Evolutionary conservation across 768 basidiomycete species (phyloP).

Genomic region (Candolleomyces efflorescens): DNA sequence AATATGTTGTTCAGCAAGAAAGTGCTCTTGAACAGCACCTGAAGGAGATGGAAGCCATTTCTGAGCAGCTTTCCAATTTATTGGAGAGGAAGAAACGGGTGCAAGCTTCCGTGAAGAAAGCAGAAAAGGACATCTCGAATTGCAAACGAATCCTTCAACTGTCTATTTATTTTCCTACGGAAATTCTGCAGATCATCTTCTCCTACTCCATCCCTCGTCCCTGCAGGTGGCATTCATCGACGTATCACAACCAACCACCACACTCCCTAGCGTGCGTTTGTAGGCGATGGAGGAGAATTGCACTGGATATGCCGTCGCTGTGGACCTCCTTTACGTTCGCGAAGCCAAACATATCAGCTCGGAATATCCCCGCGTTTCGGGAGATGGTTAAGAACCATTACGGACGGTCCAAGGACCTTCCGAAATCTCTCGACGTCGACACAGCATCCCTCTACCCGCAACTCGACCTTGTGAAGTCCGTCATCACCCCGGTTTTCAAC

Average conservation of each 20-base stretch:
- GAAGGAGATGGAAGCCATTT: background rate
- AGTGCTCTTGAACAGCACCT: background rate
- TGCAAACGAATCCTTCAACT: background rate
- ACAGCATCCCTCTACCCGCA: too few species aligned
- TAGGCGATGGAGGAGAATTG: slow-evolving; percentile 4
- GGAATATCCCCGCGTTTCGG: background rate
- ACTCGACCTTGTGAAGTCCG: background rate
- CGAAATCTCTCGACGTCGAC: background rate
- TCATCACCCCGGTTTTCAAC: background rate
- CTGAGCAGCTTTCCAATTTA: background rate
- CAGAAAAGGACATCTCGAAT: slow-evolving; percentile 1
- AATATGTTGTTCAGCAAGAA: background rate
- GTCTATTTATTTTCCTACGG: slow-evolving; percentile 1
- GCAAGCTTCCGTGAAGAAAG: background rate
- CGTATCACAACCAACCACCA: background rate
- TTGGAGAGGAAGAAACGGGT: background rate
- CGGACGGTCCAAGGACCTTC: background rate
- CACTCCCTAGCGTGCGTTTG: background rate
- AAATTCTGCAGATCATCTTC: slow-evolving; percentile 4
- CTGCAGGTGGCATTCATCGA: background rate
- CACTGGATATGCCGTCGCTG: background rate
- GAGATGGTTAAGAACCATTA: background rate
- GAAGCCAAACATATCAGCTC: background rate
- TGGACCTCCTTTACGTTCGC: slow-evolving; percentile 1
- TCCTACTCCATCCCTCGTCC: background rate